Evolutionary conservation across 1,139 yeast species (phyloP), one percentile per base, ranked within the genome.

Genomic region (Candida glucosophila): DNA sequence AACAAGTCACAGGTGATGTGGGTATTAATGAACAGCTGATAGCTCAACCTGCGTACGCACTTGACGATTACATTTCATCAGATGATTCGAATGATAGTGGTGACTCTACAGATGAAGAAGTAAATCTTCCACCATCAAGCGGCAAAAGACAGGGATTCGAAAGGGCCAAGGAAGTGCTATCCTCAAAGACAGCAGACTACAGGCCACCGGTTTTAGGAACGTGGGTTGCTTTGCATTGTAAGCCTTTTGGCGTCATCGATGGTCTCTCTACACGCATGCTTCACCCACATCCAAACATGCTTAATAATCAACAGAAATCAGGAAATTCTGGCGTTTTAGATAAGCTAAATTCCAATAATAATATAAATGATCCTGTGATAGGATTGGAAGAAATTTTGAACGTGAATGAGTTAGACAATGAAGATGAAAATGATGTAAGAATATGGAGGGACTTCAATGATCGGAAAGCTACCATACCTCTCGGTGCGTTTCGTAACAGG

Each of bases 231-330:
- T 49, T 68, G 4, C 82, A 77, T 32, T 70, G 72, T 27, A 77
- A 83, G 40, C 96, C 95, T 0, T 85, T 81, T 52, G 93, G 95
- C 15, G 85, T 90, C 32, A 88, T 90, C 41, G 97, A 90, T 49
- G 97, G 98, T 5, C 64, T 83, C 17, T 77, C 94, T 1, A 90
- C 97, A 1, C 64, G 95, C 30, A 77, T 93, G 2, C 60, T 86
- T 29, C 30, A 22, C 15, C 9, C 10, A 5, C 14, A 15, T 8
- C 19, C 11, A 9, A 24, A 26, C 12, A 20, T 15, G n/a, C 12
- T 17, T 17, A 28, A 18, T n/a, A 22, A 24, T 18, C 29, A 32
- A 10, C 22, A 22, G 11, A n/a, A n/a, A n/a, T n/a, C n/a, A n/a
- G n/a, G n/a, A n/a, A 7, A 13, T 6, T 13, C 43, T 27, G 22